These are phyloP conservation scores for Termitomyces sp. DNA, from an alignment of 768 basidiomycete species.

Conservation along the genomic window DNA sequence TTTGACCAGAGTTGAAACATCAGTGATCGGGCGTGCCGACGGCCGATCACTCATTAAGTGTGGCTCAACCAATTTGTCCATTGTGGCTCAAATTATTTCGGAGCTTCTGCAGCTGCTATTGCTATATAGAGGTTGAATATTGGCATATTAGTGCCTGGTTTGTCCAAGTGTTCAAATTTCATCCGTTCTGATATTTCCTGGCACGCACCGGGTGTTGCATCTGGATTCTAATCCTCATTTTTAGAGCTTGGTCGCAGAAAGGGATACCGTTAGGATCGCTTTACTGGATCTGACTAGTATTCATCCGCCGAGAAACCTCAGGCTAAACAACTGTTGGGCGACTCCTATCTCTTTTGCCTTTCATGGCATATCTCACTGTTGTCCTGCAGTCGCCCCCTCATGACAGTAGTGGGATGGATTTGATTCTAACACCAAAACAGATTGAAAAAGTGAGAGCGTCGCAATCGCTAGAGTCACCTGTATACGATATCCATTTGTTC, in stretches of 20 bases:
- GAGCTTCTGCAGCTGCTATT: too few relatives aligned
- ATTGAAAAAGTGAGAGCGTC: too few relatives aligned
- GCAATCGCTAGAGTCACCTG: too few relatives aligned
- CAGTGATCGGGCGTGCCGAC: too few relatives aligned
- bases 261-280: slow-evolving; percentile 81
- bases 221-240: slow-evolving; percentile 62
- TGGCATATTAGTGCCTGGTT: slow-evolving; percentile 68
- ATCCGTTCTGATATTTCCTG: neutral
- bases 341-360: slow-evolving; percentile 12
- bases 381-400: slow-evolving; percentile 54
- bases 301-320: slow-evolving; percentile 34
- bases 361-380: slow-evolving; percentile 1
- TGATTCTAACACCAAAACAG: slow-evolving; percentile 45
- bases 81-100: too few relatives aligned
- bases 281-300: slow-evolving; percentile 61
- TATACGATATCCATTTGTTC: neutral
- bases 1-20: too few relatives aligned
- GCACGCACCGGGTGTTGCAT: slow-evolving; percentile 62
- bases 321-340: slow-evolving; percentile 61
- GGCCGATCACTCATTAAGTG: too few relatives aligned
- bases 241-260: slow-evolving; percentile 79
- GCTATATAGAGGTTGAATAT: too few relatives aligned
- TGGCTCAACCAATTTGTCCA: too few relatives aligned
- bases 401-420: slow-evolving; percentile 67
- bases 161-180: slow-evolving; percentile 8